Percentiles rank a stretch among this genome's conserved stretches.
These are phyloP conservation scores for Pleurotus platypus DNA, from an alignment of 768 basidiomycete species.

Conservation along the genomic window DNA sequence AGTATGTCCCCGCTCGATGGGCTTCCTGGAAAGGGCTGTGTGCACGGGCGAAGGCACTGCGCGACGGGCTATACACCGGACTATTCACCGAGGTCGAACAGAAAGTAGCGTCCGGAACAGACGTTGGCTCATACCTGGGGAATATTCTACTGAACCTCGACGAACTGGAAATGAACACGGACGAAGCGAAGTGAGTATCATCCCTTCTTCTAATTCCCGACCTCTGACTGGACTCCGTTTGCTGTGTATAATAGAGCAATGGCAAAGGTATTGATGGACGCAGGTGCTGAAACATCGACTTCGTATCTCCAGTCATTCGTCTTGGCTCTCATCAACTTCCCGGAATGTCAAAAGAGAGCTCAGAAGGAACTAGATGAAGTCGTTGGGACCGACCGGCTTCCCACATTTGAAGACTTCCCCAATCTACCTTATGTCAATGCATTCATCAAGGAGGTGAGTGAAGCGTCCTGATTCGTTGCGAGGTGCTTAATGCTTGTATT, in stretches of 20 bases:
- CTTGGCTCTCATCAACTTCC: slow-evolving; percentile 34
- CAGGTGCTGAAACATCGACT: slow-evolving; percentile 1
- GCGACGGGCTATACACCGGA: slow-evolving; percentile 3
- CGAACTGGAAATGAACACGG: slow-evolving; percentile 8
- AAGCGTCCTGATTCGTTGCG: background rate
- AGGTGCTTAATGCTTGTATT: too few relatives aligned
- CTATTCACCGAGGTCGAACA: slow-evolving; percentile 5
- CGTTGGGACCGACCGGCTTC: slow-evolving; percentile 30
- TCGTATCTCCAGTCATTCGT: slow-evolving; percentile 26
- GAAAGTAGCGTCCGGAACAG: slow-evolving; percentile 14
- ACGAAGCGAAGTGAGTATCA: slow-evolving; percentile 7
- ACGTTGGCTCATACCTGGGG: slow-evolving; percentile 22
- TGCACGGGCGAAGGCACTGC: slow-evolving; percentile 3
- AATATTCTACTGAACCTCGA: slow-evolving; percentile 10
- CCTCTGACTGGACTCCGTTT: background rate
- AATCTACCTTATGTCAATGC: slow-evolving; percentile 33
- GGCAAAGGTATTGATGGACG: slow-evolving; percentile 1
- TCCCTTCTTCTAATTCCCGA: background rate
- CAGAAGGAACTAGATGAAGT: slow-evolving; percentile 39
- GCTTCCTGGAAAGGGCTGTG: slow-evolving; percentile 13
- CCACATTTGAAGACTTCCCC: slow-evolving; percentile 24
- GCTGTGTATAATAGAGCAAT: background rate
- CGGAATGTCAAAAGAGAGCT: slow-evolving; percentile 29
- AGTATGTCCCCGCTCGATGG: slow-evolving; percentile 15
- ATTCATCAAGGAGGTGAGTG: slow-evolving; percentile 25